Base-by-base conservation (phyloP, 2,329 filamentous ascomycete species). In the Cladosporium phlei region DNA sequence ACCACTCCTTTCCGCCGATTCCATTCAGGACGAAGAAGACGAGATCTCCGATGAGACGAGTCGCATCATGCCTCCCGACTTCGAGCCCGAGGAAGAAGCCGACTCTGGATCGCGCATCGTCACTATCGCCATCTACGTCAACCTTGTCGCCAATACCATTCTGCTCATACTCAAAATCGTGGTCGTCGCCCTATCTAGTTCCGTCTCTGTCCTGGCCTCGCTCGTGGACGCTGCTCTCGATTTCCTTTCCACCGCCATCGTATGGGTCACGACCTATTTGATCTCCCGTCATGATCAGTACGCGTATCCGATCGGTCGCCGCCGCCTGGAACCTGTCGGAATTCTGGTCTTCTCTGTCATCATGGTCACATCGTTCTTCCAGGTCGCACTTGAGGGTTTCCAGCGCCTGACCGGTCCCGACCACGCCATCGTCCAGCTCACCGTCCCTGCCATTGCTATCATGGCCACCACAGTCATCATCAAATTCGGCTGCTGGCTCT, bases 111-210 rank as follows among this genome's bases (percentile, higher is more conserved):
- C 84, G 49, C 80, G 78, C 12, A 79, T 95, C 38, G 88, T 96
- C 38, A 85, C 82, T n/a, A 61, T 93, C 16, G 90, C 91, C 32
- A 93, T 97, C 59, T 91, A 89, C 65, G 70, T 94, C 65, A 95
- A 94, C 62, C 78, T 94, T 38, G 68, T 78, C 17, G 89, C 88
- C 49, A 95, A 95, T 62, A 73, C 80, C 2, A 70, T 87, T 33
- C 74, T 95, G 2, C 76, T 95, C 3, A 76, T 77, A 5, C 80
- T 87, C 50, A 95, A 95, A 65, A 78, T 89, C 40, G 76, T 79
- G 29, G 88, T 93, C 42, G 82, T 90, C 30, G 62, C 88, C 25
- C 78, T 88, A 42, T 88, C 89, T 0, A 86, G 82, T 16, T 91
- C 86, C 35, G 82, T 93, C 62, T 90, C 86, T 4, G 86, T 91